Evolutionary conservation across 495 filamentous ascomycete species (phyloP), one percentile per base, ranked within the genome.

Genomic region (Penicillium cataractarum): DNA sequence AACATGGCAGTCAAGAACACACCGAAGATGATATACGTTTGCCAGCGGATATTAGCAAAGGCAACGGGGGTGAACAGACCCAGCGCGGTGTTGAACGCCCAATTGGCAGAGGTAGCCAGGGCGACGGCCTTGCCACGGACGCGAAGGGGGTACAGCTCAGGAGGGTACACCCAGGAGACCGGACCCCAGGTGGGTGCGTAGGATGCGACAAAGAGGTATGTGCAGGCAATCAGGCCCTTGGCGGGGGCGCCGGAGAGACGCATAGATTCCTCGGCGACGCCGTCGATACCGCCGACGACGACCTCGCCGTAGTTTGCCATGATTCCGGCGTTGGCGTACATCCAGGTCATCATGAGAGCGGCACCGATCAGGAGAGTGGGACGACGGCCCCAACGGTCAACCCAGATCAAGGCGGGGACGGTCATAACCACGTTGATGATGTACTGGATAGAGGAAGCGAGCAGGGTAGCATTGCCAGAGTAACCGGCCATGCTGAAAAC

Each of bases 31-130:
- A 92, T 81, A 68, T 93, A 94, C 0, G 84, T 85, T 73, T 84
- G 79, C 89, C 89, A 93, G 58, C 80, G 78, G 63, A 93, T 92
- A 53, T 81, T 89, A 50, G 73, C 83, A 60, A 93, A 92, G 0
- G 88, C 84, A 0, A 86, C 81, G 2, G 90, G 90, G 3, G 88
- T 85, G 64, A 93, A 92, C 70, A 89, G 89, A 19, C 87, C 86
- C 22, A 93, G 84, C 0, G 89, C 89, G 67, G 87, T 90, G 81
- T 92, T 92, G 78, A 89, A 92, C 6, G 84, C 80, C 90, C 90
- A 93, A 78, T 91, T 92, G 6, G 81, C 80, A 4, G 89, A 85
- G 0, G 89, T 91, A 21, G 84, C 76, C 21, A 92, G 75, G 7
- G 89, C 86, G 7, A 92, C 87, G 46, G 70, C 88, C 65, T 89